Base-by-base conservation (phyloP, 495 filamentous ascomycete species). In the Penicillium canariense region DNA sequence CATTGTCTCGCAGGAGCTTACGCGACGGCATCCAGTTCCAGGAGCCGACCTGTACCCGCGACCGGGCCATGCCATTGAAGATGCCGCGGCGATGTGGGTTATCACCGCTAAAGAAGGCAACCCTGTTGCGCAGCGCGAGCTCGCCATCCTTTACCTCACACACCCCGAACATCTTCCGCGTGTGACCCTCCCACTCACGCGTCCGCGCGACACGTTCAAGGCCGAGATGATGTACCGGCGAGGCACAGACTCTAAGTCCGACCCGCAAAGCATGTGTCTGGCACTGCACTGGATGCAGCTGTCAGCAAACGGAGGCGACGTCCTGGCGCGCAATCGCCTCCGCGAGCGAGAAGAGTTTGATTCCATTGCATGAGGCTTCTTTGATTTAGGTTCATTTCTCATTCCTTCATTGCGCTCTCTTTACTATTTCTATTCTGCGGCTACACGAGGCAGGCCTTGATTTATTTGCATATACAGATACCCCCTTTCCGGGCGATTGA, bases 281-380 rank as follows among this genome's bases (percentile, higher is more conserved):
- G 93, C 95, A 4, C 87, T 96, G 64, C 94, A 98, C 74, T 98
- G 94, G 94, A 97, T 97, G 94, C 91, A 91, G 75, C 75, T 92
- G 56, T 91, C 89, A 35, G 87, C 89, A 52, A 82, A 77, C 48
- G 92, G 93, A 31, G 91, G 91, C 9, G 94, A 98, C 69, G 83
- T 88, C 63, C 77, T 97, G 56, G 94, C 94, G 25, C 85, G 82
- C 67, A 89, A 89, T 67, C 88, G 91, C 68, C 81, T 97, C 70
- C 81, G 88, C 54, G 88, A 93, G 70, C 73, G 82, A 5, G 83
- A 85, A 56, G 82, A 84, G 60, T 79, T 85, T 61, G 73, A 79
- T 62, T 74, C 77, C 55, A 75, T 78, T 61, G 72, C 72, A 56
- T 78, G 63, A 70, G 52, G n/a, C 35, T 25, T 30, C 34, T 52